Conservation (phyloP, 2,329 filamentous ascomycete genomes). For the Fusarium buharicum region DNA sequence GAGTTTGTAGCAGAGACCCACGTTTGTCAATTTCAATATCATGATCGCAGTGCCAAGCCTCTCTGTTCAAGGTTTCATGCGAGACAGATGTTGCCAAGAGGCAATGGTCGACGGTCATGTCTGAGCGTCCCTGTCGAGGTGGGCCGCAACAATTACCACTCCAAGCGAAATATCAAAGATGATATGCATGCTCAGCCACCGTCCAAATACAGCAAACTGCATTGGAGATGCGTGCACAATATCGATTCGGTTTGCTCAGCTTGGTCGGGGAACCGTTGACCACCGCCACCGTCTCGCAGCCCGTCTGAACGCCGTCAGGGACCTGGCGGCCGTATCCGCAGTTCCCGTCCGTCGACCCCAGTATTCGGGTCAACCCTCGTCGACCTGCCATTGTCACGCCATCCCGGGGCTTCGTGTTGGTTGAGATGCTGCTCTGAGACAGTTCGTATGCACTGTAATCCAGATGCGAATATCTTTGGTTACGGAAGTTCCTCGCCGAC, state of each 20-base stretch:
- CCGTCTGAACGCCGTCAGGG: conserved; percentile 21
- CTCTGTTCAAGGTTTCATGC: conserved; percentile 9
- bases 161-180: neutral
- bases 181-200: neutral
- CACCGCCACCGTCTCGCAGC: neutral
- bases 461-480: conserved; percentile 11
- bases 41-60: conserved; percentile 13
- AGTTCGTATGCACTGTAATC: conserved; percentile 3
- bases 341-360: conserved; percentile 33
- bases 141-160: conserved; percentile 11
- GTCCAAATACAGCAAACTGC: neutral
- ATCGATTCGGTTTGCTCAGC: conserved; percentile 10
- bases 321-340: conserved; percentile 37
- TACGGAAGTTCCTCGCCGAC: conserved; percentile 51
- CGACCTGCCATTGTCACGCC: conserved; percentile 26
- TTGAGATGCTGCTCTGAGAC: conserved; percentile 28
- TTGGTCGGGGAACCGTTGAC: too few species aligned
- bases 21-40: conserved; percentile 19
- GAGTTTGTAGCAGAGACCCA: conserved; percentile 14
- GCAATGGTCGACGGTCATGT: conserved; percentile 26
- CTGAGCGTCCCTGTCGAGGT: conserved; percentile 23
- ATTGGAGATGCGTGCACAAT: neutral
- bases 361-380: conserved; percentile 26
- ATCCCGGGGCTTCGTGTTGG: conserved; percentile 16
- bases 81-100: conserved; percentile 28